Conservation (phyloP, 2,329 filamentous ascomycete genomes). For the Monosporascus cannonballus region DNA sequence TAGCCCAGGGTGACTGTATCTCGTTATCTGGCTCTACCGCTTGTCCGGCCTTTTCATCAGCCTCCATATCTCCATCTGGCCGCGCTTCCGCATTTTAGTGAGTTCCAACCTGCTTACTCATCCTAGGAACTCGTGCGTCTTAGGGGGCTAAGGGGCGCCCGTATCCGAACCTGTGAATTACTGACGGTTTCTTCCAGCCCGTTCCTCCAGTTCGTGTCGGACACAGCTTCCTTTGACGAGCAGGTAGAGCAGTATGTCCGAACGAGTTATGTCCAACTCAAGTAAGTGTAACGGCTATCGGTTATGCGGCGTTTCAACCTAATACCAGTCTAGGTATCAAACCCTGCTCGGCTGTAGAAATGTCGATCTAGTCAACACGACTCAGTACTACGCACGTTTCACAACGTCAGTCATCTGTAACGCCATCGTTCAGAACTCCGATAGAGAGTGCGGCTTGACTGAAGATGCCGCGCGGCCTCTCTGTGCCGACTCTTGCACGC, state of each 20-base stretch:
- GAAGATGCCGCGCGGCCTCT: constrained; percentile 63
- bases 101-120: constrained; percentile 11
- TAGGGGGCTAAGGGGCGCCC: not conserved
- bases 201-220: constrained; percentile 78
- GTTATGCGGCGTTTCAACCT: constrained; percentile 6
- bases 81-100: constrained; percentile 21
- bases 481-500: constrained; percentile 83
- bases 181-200: constrained; percentile 48
- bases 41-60: constrained; percentile 31
- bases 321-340: constrained; percentile 59
- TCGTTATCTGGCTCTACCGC: constrained; percentile 28
- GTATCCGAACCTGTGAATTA: not conserved
- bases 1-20: constrained; percentile 25
- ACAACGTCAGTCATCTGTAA: constrained; percentile 91
- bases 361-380: constrained; percentile 72
- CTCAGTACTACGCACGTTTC: constrained; percentile 84
- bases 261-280: constrained; percentile 66
- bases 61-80: constrained; percentile 30
- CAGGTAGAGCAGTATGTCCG: constrained; percentile 67
- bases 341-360: constrained; percentile 72
- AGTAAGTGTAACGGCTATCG: constrained; percentile 49
- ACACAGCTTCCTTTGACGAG: constrained; percentile 69
- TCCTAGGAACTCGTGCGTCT: constrained; percentile 9
- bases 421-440: constrained; percentile 86
- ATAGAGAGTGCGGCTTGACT: constrained; percentile 60